Evolutionary conservation across 768 basidiomycete species (phyloP).

Genomic region (Dacryopinax primogenitus): DNA sequence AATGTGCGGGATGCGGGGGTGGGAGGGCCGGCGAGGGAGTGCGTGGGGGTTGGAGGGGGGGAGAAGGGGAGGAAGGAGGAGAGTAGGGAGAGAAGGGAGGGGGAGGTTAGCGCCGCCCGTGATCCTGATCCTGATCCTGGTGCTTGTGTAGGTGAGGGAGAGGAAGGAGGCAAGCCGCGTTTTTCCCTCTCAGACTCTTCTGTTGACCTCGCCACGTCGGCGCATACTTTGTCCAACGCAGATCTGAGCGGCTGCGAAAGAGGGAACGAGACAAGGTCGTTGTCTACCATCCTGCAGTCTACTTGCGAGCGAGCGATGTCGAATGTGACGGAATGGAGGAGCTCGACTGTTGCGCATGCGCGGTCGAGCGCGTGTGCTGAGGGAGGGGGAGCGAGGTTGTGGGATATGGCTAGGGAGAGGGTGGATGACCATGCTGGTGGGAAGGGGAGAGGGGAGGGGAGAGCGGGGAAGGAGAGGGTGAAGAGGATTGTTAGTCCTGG

Average conservation of each 20-base stretch:
- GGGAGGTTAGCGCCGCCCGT: not conserved
- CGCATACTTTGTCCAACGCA: not conserved
- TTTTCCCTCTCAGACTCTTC: not conserved
- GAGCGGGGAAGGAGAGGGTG: slow-evolving; percentile 1
- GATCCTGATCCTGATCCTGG: not conserved
- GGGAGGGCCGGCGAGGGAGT: not conserved
- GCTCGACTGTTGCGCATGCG: not conserved
- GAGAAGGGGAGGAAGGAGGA: slow-evolving; percentile 1
- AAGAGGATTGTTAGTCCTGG: not conserved
- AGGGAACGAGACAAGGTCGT: not conserved
- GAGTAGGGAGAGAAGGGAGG: slow-evolving; percentile 6
- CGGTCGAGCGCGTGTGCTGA: not conserved
- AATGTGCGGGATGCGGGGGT: not conserved
- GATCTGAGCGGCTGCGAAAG: not conserved
- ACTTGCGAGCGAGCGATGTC: not conserved
- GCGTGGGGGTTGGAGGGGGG: not conserved
- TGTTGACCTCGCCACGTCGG: not conserved
- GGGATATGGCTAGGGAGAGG: not conserved
- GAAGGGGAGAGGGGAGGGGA: not conserved
- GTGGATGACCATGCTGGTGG: not conserved
- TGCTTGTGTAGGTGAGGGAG: not conserved
- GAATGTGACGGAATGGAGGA: not conserved
- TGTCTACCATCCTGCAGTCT: not conserved
- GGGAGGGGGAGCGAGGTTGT: not conserved
- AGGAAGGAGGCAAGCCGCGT: not conserved